Base-by-base conservation (phyloP, 2,329 filamentous ascomycete genomes). In the Botryotinia convoluta region DNA sequence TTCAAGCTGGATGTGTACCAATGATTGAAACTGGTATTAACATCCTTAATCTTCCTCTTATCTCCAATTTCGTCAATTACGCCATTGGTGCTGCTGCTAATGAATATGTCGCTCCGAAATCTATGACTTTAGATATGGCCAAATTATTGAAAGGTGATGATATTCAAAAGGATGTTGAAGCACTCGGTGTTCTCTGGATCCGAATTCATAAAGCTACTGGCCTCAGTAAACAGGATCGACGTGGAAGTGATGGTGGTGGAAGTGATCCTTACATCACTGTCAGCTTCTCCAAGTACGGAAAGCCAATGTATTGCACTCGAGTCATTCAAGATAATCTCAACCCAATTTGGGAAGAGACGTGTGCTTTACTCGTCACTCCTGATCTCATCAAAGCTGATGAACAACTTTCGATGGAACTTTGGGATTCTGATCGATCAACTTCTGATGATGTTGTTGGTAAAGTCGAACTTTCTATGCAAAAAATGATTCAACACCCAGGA, bases 391-490 rank as follows among this genome's bases (percentile, higher is more conserved):
- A 96, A 83, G 95, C 93, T 0, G 92, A 98, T 76, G 96, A 99
- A 83, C 94, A 96, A 80, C 87, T 98, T 6, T 95, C 94, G 16
- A 91, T 98, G 76, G 95, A 98, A 81, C 88, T 98, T 0, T 98
- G 96, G 96, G 96, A 98, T 82, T 97, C 93, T 69, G 96, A 98
- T 81, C 89, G 95, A 63, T 93, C 93, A 59, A 96, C 93, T 16
- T 93, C 95, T 0, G 96, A 98, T 80, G 96, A 98, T 78, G 92
- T 98, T 63, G 94, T 98, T 22, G 96, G 96, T 71, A 98, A 98
- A 82, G 90, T 98, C 29, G 95, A 98, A 80, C 84, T 98, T 4
- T 95, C 93, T 51, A 94, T 99, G 81, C 94, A 97, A 79, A 94
- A 98, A 81, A 91, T 99, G 84, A 97, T 98, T 74, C 92, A 97